Percentiles rank a stretch among this genome's conserved stretches.
Conservation (phyloP, 305 asterid species). For the Lippia alba region DNA sequence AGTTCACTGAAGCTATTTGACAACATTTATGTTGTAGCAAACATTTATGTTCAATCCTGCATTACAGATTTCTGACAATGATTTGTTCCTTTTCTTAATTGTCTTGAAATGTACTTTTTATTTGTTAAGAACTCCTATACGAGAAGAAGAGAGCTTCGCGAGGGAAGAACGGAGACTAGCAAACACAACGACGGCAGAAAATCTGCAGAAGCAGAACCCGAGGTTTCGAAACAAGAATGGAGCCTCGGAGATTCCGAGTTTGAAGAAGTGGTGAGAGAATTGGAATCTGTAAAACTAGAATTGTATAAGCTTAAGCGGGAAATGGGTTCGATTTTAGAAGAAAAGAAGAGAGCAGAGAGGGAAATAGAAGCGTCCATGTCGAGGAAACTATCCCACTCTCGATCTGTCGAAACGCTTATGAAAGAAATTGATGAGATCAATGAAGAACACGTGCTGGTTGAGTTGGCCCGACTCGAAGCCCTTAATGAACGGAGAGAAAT, state of each 20-base stretch:
- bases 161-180: conserved; percentile 48
- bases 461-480: conserved; percentile 89
- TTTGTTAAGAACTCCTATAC: conserved; percentile 40
- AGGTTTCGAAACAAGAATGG: conserved; percentile 44
- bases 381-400: conserved; percentile 38
- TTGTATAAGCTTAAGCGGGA: conserved; percentile 71
- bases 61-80: no score
- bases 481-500: conserved; percentile 64
- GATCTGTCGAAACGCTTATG: conserved; percentile 48
- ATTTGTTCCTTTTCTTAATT: neutral
- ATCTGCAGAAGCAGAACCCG: conserved; percentile 33
- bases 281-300: conserved; percentile 61
- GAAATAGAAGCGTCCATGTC: conserved; percentile 44
- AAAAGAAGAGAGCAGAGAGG: conserved; percentile 61
- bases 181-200: conserved; percentile 41
- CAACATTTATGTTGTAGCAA: no score
- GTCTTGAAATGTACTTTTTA: neutral
- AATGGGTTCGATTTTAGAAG: conserved; percentile 68
- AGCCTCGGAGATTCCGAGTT: conserved; percentile 42
- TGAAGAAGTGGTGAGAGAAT: conserved; percentile 53
- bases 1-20: no score
- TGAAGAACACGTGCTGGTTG: conserved; percentile 84
- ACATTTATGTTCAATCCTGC: neutral
- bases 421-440: conserved; percentile 62
- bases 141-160: conserved; percentile 58